Base-by-base conservation (phyloP, 192 early-diverging fungal species). In the Funneliformis geosporum region DNA sequence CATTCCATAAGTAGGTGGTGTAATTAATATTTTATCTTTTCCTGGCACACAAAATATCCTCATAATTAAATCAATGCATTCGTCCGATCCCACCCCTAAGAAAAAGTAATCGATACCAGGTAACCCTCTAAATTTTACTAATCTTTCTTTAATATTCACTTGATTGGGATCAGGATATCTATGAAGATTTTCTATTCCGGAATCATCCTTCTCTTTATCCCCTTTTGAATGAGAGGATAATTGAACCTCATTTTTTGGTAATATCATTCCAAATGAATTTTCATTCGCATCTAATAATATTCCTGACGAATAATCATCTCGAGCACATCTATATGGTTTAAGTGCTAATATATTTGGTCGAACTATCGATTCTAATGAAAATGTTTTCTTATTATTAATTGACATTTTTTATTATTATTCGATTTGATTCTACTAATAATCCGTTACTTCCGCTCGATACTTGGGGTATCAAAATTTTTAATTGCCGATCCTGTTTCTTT, bases 1-100 rank as follows among this genome's bases (percentile, higher is more conserved):
- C 98, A 99, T 99, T 68, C 98, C 98, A 84, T 99, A 99, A 33
- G 97, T 98, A 5, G 98, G 98, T 78, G 97, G 97, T 6, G 94
- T 95, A 78, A 99, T 93, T 38, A 99, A 85, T 69, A 99, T 91
- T 83, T 95, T 92, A 81, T 99, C 98, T 73, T 87, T 91, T 46
- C 91, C 96, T 5, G 98, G 98, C 27, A 88, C 84, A 85, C 97
- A 97, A 27, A 93, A 94, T 62, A 98, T 91, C 60, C 97, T 88
- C 66, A 98, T 91, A 33, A 95, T 76, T 74, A 97, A 81, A 82
- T 99, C 98, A 75, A 99, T 96, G 68, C 94, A 89, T 84, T 99
- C 98, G 84, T 99, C 98, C 70, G 92, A 94, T 4, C 98, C 98
- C 47, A 99, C 98, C 33, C 98, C 98, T 70, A 99, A 83, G 78